Conservation (phyloP, 192 early-diverging fungal genomes). For the Haplosporangium gracile region DNA sequence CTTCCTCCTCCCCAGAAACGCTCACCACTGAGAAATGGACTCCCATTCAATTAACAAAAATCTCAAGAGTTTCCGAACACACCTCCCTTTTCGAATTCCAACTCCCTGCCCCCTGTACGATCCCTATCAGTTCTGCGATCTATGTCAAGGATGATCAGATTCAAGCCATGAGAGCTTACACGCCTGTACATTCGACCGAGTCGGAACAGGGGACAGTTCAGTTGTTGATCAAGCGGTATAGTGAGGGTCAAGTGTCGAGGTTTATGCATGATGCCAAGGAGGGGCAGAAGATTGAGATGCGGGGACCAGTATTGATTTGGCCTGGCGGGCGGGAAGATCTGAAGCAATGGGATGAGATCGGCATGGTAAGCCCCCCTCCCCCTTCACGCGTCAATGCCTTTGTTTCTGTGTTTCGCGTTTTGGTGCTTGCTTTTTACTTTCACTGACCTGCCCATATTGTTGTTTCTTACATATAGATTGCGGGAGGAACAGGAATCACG, state of each 20-base stretch:
- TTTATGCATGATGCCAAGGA: slow-evolving; percentile 66
- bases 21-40: slow-evolving; percentile 65
- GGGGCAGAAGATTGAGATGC: slow-evolving; percentile 72
- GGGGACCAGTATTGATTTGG: slow-evolving; percentile 73
- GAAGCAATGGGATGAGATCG: slow-evolving; percentile 60
- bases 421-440: not conserved
- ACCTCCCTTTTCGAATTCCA: slow-evolving; percentile 71
- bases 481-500: slow-evolving; percentile 86
- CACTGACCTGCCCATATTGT: not conserved
- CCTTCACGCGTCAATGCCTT: not conserved
- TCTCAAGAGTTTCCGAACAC: slow-evolving; percentile 61
- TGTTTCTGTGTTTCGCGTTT: slow-evolving; percentile 6
- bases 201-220: slow-evolving; percentile 66
- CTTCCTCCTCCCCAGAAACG: slow-evolving; percentile 2
- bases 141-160: slow-evolving; percentile 79
- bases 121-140: slow-evolving; percentile 68
- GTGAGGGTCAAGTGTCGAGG: slow-evolving; percentile 73
- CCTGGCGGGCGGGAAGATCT: slow-evolving; percentile 59
- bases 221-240: slow-evolving; percentile 76
- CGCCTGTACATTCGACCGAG: slow-evolving; percentile 69
- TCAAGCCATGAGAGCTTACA: slow-evolving; percentile 78
- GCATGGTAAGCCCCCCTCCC: slow-evolving; percentile 57
- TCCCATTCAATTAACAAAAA: slow-evolving; percentile 61
- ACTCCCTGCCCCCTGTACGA: slow-evolving; percentile 59
- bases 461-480: slow-evolving; percentile 59